Percentiles rank a stretch among this genome's conserved stretches.
These are phyloP conservation scores for Penicillium macrosclerotiorum DNA, from an alignment of 495 filamentous ascomycete genomes.

Conservation along the genomic window DNA sequence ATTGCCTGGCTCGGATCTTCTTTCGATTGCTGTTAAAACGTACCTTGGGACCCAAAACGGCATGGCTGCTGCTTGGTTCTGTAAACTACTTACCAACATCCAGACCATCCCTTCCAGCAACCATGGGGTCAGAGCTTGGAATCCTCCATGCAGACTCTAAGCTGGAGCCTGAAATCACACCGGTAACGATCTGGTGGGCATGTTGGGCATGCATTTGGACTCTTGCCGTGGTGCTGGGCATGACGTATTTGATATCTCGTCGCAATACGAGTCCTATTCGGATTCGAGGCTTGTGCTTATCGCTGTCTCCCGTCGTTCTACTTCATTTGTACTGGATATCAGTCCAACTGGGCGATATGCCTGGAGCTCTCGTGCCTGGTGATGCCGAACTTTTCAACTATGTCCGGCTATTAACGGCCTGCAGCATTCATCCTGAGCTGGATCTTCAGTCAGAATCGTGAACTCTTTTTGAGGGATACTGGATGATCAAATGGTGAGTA, in stretches of 20 bases:
- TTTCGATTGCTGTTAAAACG: no score
- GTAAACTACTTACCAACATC: no score
- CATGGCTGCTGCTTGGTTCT: no score
- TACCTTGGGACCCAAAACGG: no score
- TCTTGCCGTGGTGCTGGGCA: slow-evolving; percentile 47
- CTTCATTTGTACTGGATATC: slow-evolving; percentile 64
- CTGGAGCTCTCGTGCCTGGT: slow-evolving; percentile 58
- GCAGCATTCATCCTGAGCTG: no score
- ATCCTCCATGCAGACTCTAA: slow-evolving; percentile 27
- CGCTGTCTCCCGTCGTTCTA: slow-evolving; percentile 54
- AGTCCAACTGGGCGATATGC: slow-evolving; percentile 57
- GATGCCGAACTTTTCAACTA: slow-evolving; percentile 67
- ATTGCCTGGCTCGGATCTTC: no score
- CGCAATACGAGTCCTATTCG: slow-evolving; percentile 57
- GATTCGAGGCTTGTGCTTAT: slow-evolving; percentile 60
- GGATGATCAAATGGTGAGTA: no score
- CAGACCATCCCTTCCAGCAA: no score
- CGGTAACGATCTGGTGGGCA: slow-evolving; percentile 35
- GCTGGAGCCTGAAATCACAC: slow-evolving; percentile 14
- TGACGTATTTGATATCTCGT: slow-evolving; percentile 51
- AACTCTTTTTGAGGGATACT: no score
- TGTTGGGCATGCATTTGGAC: slow-evolving; percentile 50
- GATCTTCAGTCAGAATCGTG: no score
- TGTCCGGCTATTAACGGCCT: no score
- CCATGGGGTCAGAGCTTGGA: slow-evolving; percentile 38